A percentile compares a stretch with the other conserved stretches of the same genome.
These are phyloP conservation scores for Funneliformis mosseae DNA, from an alignment of 192 early-diverging fungal species.

Conservation along the genomic window DNA sequence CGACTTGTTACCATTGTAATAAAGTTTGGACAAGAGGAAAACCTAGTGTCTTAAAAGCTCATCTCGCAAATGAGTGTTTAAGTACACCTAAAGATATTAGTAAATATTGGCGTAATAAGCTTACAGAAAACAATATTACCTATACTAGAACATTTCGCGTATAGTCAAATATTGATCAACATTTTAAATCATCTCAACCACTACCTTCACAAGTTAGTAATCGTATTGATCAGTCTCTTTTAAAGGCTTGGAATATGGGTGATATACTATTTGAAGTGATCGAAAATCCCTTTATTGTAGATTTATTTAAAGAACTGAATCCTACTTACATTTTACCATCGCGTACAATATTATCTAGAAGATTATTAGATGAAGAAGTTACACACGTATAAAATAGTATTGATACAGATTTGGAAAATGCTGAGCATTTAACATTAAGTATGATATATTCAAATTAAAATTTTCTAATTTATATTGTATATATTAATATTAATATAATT, in stretches of 20 bases:
- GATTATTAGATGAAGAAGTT: background rate
- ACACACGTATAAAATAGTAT: background rate
- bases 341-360: background rate
- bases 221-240: background rate
- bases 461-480: background rate
- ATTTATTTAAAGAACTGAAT: background rate
- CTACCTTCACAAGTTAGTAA: no score
- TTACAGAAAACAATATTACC: no score
- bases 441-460: background rate
- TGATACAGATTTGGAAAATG: background rate
- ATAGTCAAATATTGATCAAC: no score
- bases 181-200: no score
- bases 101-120: no score
- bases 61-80: background rate
- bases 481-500: background rate
- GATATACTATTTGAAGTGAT: constrained; percentile 5
- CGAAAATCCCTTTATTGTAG: background rate
- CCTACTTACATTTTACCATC: background rate
- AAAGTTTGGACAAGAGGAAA: background rate
- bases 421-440: constrained; percentile 2
- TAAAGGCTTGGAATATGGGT: background rate
- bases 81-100: background rate
- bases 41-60: background rate
- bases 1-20: background rate
- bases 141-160: no score